Evolutionary conservation across 495 filamentous ascomycete genomes (phyloP).

Genomic region (Astrothelium macrocarpum): DNA sequence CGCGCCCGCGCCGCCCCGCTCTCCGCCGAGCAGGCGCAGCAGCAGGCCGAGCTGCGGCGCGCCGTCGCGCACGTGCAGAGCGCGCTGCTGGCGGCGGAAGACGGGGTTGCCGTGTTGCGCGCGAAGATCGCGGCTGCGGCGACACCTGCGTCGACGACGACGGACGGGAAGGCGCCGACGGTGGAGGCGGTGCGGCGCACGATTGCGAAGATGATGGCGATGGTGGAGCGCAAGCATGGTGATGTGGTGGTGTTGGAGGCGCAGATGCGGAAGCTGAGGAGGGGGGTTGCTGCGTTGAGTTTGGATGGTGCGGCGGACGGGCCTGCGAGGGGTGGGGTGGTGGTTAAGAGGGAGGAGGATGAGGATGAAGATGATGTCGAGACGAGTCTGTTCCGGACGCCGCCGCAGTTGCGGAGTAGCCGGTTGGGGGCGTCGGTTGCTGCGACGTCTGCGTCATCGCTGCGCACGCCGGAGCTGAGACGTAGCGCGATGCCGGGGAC

Average conservation of each 20-base stretch:
- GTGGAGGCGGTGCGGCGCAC: conserved; percentile 87
- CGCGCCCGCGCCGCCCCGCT: conserved; percentile 59
- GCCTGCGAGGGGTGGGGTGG: not conserved
- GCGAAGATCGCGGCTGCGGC: conserved; percentile 57
- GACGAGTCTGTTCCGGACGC: conserved; percentile 53
- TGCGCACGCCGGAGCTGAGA: conserved; percentile 21
- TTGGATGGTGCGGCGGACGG: not conserved
- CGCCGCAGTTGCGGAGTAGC: conserved; percentile 35
- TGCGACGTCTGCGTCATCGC: not conserved
- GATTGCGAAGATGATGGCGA: conserved; percentile 81
- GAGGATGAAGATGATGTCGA: conserved; percentile 30
- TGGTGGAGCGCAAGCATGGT: conserved; percentile 76
- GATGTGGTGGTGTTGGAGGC: conserved; percentile 84
- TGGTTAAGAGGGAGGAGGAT: conserved; percentile 2
- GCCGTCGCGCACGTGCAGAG: conserved; percentile 59
- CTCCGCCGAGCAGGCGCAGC: conserved; percentile 64
- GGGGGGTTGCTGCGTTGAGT: conserved; percentile 32
- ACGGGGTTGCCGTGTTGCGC: conserved; percentile 69
- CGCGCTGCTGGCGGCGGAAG: conserved; percentile 67
- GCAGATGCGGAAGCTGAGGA: conserved; percentile 65
- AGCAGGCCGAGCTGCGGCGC: conserved; percentile 73
- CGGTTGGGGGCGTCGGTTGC: conserved; percentile 25
- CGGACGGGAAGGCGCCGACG: conserved; percentile 52
- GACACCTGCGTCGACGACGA: conserved; percentile 35
- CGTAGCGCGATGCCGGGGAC: conserved; percentile 16